Conservation (phyloP, 805 yeast genomes). For the Komagataella ulmi region DNA sequence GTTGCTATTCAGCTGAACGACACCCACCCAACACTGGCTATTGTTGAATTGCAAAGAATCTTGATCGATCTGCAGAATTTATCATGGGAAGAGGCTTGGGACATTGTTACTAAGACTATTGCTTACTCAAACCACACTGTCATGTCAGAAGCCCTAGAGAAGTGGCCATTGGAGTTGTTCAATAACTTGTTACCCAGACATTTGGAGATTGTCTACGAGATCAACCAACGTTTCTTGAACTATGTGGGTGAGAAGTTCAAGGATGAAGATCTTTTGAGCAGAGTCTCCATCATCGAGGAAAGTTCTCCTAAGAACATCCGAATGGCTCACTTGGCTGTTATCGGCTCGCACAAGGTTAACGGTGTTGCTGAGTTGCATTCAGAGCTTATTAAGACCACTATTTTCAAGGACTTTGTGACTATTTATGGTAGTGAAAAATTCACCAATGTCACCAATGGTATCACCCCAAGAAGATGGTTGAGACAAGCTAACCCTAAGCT, state of each 20-base stretch:
- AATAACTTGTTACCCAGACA: constrained; percentile 81
- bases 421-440: constrained; percentile 75
- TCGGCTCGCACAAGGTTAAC: constrained; percentile 87
- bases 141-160: constrained; percentile 88
- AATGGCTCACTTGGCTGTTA: constrained; percentile 85
- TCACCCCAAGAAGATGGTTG: constrained; percentile 94
- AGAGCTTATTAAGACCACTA: constrained; percentile 77
- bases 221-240: constrained; percentile 70
- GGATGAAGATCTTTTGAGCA: constrained; percentile 47
- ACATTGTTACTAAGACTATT: constrained; percentile 63
- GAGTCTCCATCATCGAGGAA: constrained; percentile 83
- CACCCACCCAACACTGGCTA: constrained; percentile 87
- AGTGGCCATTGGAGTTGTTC: constrained; percentile 82
- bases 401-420: constrained; percentile 79
- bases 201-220: constrained; percentile 77
- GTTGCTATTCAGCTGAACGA: constrained; percentile 90
- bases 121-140: constrained; percentile 95
- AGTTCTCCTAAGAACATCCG: constrained; percentile 68
- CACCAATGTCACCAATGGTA: constrained; percentile 88
- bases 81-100: constrained; percentile 80
- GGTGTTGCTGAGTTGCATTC: constrained; percentile 96
- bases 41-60: constrained; percentile 81
- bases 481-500: constrained; percentile 83
- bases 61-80: constrained; percentile 74
- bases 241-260: constrained; percentile 57